Base-by-base conservation (phyloP, 1,139 yeast genomes). In the Geotrichum citri-aurantii region DNA sequence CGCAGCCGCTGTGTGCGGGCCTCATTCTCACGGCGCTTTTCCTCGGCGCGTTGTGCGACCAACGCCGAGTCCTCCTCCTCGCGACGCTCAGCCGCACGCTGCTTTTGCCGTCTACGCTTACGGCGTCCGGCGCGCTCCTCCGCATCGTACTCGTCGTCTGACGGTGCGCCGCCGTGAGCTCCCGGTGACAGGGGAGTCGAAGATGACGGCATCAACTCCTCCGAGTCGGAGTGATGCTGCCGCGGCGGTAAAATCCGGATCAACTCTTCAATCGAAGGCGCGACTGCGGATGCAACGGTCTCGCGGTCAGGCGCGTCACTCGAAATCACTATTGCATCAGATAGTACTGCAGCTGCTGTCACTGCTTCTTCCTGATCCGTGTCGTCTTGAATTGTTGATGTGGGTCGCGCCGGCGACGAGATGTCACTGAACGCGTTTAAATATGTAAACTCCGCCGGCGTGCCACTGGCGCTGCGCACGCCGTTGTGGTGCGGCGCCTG, bases 1-100 rank as follows among this genome's bases (percentile, higher is more conserved):
- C 50, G 49, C 14, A 57, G 49, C 24, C 46, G 27, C 31, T 48
- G 46, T 7, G 54, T 50, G 31, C 40, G 51, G 19, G 48, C 52
- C 21, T 54, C 57, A 31, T 54, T 10, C 17, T 19, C 42, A 14
- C 40, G 48, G 19, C 31, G 29, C 31, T 26, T 26, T 17, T 23
- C 29, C 31, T 26, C 49, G 5, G 29, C 31, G 8, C 23, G 42
- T 2, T 14, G 42, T n/a, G 42, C 42, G 5, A 17, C 42, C n/a
- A n/a, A 21, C 26, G 50, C 37, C 19, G 50, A 31, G 42, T 37
- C 42, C 19, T 37, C 19, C 2, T 37, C 42, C 6, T 37, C 42
- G 42, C 42, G 42, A 1, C n/a, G 49, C n/a, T 24, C 29, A 46
- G 31, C 31, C 49, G 49, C 31, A 23, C 49, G 49, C 17, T 24